Base-by-base conservation (phyloP, 441 rosid species). In the Erodium moschatum region DNA sequence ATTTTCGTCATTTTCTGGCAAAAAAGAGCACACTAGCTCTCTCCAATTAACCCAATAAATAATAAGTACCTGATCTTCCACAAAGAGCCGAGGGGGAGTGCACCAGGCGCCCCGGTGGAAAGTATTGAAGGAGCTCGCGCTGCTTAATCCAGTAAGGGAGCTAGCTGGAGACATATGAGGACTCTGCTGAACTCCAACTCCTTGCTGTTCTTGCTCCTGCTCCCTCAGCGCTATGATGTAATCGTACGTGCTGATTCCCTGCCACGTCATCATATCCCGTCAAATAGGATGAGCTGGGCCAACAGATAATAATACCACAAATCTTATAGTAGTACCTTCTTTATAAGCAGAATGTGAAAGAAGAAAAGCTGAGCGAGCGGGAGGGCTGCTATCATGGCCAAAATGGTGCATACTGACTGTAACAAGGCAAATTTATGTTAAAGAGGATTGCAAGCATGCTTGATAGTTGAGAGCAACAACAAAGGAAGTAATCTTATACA, bases 241-340 rank as follows among this genome's bases (percentile, higher is more conserved):
- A 83, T 89, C 99, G 40, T 94, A 94, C 27, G 97, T 94, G 80
- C 91, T 91, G 66, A 94, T 89, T 80, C 99, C 99, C 97, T 91
- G 77, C 65, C 54, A 48, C 16, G 18, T 48, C 18, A 48, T 48
- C 54, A 48, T 48, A 12, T 48, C 46, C 46, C 46, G 46, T 40
- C 11, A 40, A 40, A 40, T 48, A 48, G 54, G 54, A 48, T 12
- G 54, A 48, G 6, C 54, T 10, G n/a, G 13, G 9, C 50, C 50
- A 48, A 48, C n/a, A 48, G 54, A 48, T 48, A 48, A 3, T 48
- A 13, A 48, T 48, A 48, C 54, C 5, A 15, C n/a, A 48, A 48
- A 3, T 48, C 54, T 48, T 48, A 48, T 48, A 48, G 3, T 78
- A 89, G 9, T 40, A 40, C 44, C 97, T 94, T 91, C 75, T 89